Evolutionary conservation across 768 basidiomycete species (phyloP), one percentile per base, ranked within the genome.

Genomic region (Crucibulum laeve): DNA sequence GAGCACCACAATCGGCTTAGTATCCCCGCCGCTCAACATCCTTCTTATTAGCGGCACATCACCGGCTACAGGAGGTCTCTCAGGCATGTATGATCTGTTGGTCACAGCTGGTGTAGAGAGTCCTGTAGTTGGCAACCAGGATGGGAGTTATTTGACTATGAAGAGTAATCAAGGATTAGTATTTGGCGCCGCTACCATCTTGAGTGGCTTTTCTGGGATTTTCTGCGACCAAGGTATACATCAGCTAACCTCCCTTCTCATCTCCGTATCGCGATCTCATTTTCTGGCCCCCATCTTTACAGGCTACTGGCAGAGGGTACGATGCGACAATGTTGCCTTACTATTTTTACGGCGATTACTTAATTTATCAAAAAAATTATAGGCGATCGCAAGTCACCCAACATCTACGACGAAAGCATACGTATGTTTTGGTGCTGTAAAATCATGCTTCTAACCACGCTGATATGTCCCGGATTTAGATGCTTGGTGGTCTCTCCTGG

Each of bases 401-500:
- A 60, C 66, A 22, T 69, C 74, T 5, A 75, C 75, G 2, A 76
- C 75, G 0, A 74, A 68, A 46, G 74, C 76, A 14, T 77, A 77
- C 50, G 71, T 73, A 22, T 42, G 69, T 56, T 38, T 5, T 47
- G 37, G 14, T 33, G 15, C 28, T 11, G 28, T 15, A 32, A 15
- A 11, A 15, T 11, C 11, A 11, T 32, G 28, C 28, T 3, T 32
- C 11, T 2, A 32, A 11, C 15, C 28, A 11, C 28, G 28, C 15
- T 32, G 15, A 32, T 15, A 11, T 30, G 8, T 30, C 28, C 28
- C 28, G 28, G 15, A 23, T 7, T 19, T 25, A 76, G 70, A 75
- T 79, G 68, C 63, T 79, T 23, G 78, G 79, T 3, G 79, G 77
- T 4, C 54, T 80, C 24, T 77, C 77, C 1, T 80, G 78, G 79